Base-by-base conservation (phyloP, 371 early-diverging fungal genomes). In the Blakeslea trispora region DNA sequence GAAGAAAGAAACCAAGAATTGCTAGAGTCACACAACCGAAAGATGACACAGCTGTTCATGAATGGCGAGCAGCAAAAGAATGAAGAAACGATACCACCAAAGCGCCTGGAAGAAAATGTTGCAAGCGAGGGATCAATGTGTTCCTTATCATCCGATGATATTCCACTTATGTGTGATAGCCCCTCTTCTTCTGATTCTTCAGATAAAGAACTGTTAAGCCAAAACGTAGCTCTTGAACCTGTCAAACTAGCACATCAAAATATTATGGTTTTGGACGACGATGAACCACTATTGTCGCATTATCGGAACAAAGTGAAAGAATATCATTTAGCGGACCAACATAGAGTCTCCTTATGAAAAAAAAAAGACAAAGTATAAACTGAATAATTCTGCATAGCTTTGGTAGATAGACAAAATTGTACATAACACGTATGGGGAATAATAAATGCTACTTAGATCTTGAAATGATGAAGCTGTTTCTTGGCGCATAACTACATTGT, bases 1-100 rank as follows among this genome's bases (percentile, higher is more conserved):
- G 59, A 64, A 17, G 55, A 64, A 40, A 17, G 65, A 17, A 64
- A 52, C 15, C 31, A 55, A 52, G 65, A 64, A 19, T 8, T 64
- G 21, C 48, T 55, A 18, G 60, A 59, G 39, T 49, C 50, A 1
- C 65, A 59, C 35, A 55, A 59, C n/a, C 18, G 59, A 17, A 59
- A 65, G 28, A 65, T 65, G 65, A 63, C 48, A 48, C 42, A 24
- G 21, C 28, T 60, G 11, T 65, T 65, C 43, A 17, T 53, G 0
- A 63, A 41, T 32, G 34, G 40, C 10, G 53, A 45, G 17, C 22
- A 31, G 8, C 13, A 44, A 14, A 21, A 17, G 2, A 7, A 46
- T 10, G 39, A 28, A 32, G 46, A 45, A 10, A 45, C 11, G 2
- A 24, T 39, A 13, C 21, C 44, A 28, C 28, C 3, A 7, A 28